Evolutionary conservation across 1,284 basidiomycete species (phyloP), one percentile per base, ranked within the genome.

Genomic region (Papiliotrema laurentii): DNA sequence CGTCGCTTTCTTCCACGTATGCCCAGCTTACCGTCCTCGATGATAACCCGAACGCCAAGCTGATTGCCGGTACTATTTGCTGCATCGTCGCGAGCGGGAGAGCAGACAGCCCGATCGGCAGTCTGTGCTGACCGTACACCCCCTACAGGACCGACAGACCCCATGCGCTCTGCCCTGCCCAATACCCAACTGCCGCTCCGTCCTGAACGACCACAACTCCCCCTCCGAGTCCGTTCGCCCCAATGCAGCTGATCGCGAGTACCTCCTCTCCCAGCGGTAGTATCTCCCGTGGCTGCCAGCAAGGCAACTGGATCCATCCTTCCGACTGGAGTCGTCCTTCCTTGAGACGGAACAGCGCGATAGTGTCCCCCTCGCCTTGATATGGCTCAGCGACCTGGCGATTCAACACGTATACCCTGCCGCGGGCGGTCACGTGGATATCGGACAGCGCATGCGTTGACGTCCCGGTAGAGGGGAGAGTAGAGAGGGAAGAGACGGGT

Each of bases 231-330:
- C 49, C 49, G 18, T 45, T 43, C 9, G 28, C 43, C 4, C 49
- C 49, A 2, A 50, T 36, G 28, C 49, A 50, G 10, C 35, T 50
- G 13, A 50, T 28, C 5, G 33, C 21, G n/a, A 39, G 3, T 19
- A 25, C 37, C n/a, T 36, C 34, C 25, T 28, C 26, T 11, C 31
- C 43, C 10, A 50, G 22, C 4, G 7, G 5, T 16, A 26, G n/a
- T 6, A 50, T 45, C 22, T 50, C 49, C 21, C 49, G 5, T 7
- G 49, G 49, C 27, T 50, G 49, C 13, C 24, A 50, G 43, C 49
- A 50, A 13, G 42, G 42, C 18, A 45, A 21, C 28, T 31, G 26
- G 21, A 50, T 43, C 16, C 45, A 43, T 16, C 36, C 27, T 11
- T 24, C 19, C 5, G 35, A 25, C 9, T 38, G 6, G 2, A 42